These are phyloP conservation scores for Gnaphalium uliginosum DNA, from an alignment of 129 eudicot genomes.

Conservation along the genomic window DNA sequence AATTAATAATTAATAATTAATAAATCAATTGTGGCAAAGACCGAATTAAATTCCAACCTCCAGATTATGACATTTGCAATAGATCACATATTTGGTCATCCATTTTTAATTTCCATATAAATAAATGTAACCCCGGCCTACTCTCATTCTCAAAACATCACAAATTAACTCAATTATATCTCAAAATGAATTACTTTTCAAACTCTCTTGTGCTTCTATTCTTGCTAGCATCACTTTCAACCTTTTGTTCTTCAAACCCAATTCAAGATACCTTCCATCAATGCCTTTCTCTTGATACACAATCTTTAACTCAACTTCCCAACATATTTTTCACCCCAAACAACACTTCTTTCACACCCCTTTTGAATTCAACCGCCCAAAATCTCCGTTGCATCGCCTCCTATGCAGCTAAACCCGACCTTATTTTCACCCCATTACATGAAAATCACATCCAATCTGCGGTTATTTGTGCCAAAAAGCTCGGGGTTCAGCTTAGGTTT, in stretches of 20 bases:
- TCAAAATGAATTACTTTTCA: conserved; percentile 30
- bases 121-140: conserved; percentile 21
- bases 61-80: conserved; percentile 40
- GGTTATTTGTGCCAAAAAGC: conserved; percentile 48
- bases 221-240: conserved; percentile 22
- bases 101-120: conserved; percentile 19
- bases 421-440: conserved; percentile 52
- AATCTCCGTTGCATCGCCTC: conserved; percentile 59
- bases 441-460: conserved; percentile 64
- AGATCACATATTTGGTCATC: conserved; percentile 36
- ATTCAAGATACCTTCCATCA: conserved; percentile 38
- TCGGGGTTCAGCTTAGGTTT: conserved; percentile 47
- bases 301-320: conserved; percentile 34
- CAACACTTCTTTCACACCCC: conserved; percentile 43
- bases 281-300: conserved; percentile 26
- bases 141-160: conserved; percentile 26
- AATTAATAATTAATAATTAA: no score
- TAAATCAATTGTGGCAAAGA: conserved; percentile 4
- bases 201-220: conserved; percentile 12
- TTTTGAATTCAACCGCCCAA: conserved; percentile 57
- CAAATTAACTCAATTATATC: not conserved
- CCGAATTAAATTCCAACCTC: conserved; percentile 17
- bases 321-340: conserved; percentile 48
- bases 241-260: conserved; percentile 32
- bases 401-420: conserved; percentile 47